Base-by-base conservation (phyloP, 2,329 filamentous ascomycete genomes). In the Boeremia exigua region DNA sequence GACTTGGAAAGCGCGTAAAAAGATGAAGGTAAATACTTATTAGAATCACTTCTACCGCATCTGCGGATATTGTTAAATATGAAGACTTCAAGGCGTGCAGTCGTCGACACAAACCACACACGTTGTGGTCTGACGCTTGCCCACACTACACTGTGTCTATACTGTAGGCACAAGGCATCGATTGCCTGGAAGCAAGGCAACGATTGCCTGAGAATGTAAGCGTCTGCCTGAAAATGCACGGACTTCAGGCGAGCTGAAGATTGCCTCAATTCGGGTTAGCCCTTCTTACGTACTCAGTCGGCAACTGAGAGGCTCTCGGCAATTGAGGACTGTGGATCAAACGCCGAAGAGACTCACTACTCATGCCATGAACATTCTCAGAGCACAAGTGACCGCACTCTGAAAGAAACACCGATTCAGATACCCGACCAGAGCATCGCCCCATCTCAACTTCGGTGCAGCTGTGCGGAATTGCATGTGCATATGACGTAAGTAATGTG, bases 211-310 rank as follows among this genome's bases (percentile, higher is more conserved):
- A 11, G 7, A 6, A 19, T 10, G 6, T 15, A 37, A 7, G 15
- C 34, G 15, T 30, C 29, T 10, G 11, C 8, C 15, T 19, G 15
- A 19, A 8, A 12, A 19, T 10, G 15, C 15, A 6, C 15, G 9
- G 34, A 19, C 2, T 37, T 7, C 7, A 37, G 2, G 19, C 2
- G 17, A 37, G 3, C 7, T 37, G 7, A 19, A 19, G 14, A 3
- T 17, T 19, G 34, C n/a, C n/a, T n/a, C n/a, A 17, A 10, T 14
- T 39, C 12, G 34, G 19, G n/a, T 23, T 50, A 37, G 40, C 36
- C 34, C 25, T 40, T 8, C 40, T 42, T 56, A 51, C 42, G 46
- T 50, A 50, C 15, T 7, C 40, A 28, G 37, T 51, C 53, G 53
- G 53, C 47, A 51, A 51, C 11, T 12, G 47, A 34, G 30, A 47